Evolutionary conservation across 2,329 filamentous ascomycete species (phyloP).

Genomic region (Fusarium pilosicola): DNA sequence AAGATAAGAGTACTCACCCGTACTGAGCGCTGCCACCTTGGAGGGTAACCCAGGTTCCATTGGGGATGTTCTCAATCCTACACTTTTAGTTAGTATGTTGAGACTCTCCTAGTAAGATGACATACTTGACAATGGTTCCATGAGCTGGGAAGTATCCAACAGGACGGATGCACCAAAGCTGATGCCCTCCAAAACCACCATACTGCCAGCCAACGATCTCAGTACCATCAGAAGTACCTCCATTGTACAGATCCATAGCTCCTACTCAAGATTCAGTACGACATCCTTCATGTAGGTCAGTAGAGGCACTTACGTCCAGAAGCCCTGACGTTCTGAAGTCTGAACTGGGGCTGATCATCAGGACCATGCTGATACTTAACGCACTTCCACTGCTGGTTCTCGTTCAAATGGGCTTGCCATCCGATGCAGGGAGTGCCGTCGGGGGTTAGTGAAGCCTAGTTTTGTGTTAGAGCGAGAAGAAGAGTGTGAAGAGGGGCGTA

Average conservation of each 20-base stretch:
- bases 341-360: neutral
- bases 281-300: fast-evolving
- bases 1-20: neutral
- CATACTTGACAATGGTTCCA: neutral
- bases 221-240: neutral
- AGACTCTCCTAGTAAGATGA: fast-evolving
- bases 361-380: neutral
- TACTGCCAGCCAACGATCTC: neutral
- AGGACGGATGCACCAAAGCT: neutral
- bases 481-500: fast-evolving
- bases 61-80: neutral
- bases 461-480: fast-evolving
- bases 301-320: neutral
- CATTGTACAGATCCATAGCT: neutral
- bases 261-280: neutral
- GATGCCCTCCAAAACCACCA: neutral
- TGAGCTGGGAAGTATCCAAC: neutral
- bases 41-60: neutral
- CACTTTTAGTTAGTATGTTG: fast-evolving
- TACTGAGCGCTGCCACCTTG: neutral
- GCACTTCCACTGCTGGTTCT: neutral
- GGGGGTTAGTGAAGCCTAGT: neutral
- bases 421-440: neutral
- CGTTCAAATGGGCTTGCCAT: neutral
- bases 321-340: neutral